Percentiles rank a stretch among this genome's conserved stretches.
These are phyloP conservation scores for Boletus holoroseus DNA, from an alignment of 1,284 basidiomycete genomes.

Conservation along the genomic window DNA sequence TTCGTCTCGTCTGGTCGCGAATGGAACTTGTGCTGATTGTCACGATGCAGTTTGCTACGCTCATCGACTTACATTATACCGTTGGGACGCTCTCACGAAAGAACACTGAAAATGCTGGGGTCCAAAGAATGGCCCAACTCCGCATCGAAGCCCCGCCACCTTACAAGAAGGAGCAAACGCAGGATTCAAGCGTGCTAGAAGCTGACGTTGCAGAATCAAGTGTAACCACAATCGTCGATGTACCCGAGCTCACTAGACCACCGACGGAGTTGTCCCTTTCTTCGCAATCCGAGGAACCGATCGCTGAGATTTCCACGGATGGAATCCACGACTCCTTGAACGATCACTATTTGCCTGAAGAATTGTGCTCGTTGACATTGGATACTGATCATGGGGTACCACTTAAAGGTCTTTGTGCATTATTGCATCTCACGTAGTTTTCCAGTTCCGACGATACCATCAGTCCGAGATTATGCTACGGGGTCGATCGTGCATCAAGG, in stretches of 20 bases:
- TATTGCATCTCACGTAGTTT: not conserved
- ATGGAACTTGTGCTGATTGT: not conserved
- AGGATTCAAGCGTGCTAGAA: not conserved
- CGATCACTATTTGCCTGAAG: constrained; percentile 26
- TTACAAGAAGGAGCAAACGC: constrained; percentile 13
- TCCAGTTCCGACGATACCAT: constrained; percentile 47
- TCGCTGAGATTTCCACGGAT: constrained; percentile 23
- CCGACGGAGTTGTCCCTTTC: not conserved
- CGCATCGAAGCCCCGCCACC: constrained; percentile 19
- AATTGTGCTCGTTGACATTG: constrained; percentile 23
- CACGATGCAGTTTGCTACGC: constrained; percentile 38
- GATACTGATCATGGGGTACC: constrained; percentile 38
- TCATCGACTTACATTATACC: constrained; percentile 48
- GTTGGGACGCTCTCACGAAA: constrained; percentile 25
- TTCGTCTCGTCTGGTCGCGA: constrained; percentile 12
- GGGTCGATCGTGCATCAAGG: constrained; percentile 33
- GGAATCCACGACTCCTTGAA: constrained; percentile 17
- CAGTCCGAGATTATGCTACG: constrained; percentile 43
- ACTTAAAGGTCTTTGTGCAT: not conserved
- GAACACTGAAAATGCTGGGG: not conserved
- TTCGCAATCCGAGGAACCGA: constrained; percentile 10
- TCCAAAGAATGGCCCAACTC: not conserved
- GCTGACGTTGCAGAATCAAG: not conserved
- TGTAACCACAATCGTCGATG: not conserved
- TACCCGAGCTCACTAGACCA: not conserved